These are phyloP conservation scores for Podila epicladia DNA, from an alignment of 192 early-diverging fungal species.

Conservation along the genomic window DNA sequence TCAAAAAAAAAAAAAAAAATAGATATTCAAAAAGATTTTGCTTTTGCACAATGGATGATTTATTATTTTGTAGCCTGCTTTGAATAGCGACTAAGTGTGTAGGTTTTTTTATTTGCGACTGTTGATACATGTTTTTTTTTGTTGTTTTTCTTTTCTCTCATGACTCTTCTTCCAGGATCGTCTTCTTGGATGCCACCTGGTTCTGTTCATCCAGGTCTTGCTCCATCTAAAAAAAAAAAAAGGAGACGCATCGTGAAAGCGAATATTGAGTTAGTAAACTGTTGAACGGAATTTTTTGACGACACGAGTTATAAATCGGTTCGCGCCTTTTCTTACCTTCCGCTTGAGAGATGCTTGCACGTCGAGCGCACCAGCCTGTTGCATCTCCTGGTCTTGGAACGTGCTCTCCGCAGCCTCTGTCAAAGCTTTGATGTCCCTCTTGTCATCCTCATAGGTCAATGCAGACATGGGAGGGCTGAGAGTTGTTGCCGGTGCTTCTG, in stretches of 20 bases:
- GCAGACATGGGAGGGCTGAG: constrained; percentile 2
- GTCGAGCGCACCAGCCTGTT: background rate
- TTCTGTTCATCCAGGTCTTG: constrained; percentile 18
- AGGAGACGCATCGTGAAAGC: background rate
- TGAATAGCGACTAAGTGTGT: no score
- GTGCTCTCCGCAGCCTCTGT: background rate
- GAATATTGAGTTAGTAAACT: background rate
- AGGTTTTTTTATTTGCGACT: no score
- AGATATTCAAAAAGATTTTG: no score
- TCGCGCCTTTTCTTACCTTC: constrained; percentile 18
- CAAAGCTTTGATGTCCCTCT: constrained; percentile 1
- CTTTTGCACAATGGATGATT: no score
- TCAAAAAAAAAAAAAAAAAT: no score
- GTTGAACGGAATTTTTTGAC: no score
- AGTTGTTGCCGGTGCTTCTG: background rate
- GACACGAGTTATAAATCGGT: background rate
- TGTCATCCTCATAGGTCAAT: constrained; percentile 4
- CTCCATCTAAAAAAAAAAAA: constrained; percentile 24
- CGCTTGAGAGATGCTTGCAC: constrained; percentile 24
- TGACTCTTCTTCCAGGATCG: constrained; percentile 14
- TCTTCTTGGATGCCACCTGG: constrained; percentile 19
- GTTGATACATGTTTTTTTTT: no score
- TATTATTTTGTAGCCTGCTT: no score
- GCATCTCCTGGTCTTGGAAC: constrained; percentile 31
- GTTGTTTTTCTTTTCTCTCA: no score